A percentile compares a stretch with the other conserved stretches of the same genome.
These are phyloP conservation scores for Trichosanthes cucumerina DNA, from an alignment of 306 rosid genomes.

Conservation along the genomic window DNA sequence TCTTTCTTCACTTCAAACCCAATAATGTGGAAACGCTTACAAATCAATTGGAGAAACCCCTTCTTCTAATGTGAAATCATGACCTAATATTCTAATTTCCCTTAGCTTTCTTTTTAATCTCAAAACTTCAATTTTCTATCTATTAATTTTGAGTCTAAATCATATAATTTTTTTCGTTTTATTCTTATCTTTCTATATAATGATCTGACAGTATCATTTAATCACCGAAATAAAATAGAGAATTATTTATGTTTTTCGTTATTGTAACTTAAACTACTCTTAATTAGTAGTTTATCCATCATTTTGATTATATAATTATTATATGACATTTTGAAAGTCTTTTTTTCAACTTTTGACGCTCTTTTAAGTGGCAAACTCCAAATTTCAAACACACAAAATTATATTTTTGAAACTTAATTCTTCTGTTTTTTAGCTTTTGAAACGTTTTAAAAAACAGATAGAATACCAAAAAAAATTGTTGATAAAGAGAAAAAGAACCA, in stretches of 20 bases:
- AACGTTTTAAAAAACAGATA: background rate
- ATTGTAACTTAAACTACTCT: background rate
- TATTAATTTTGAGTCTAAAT: too few relatives aligned
- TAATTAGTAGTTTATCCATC: background rate
- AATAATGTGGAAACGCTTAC: background rate
- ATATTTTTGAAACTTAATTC: background rate
- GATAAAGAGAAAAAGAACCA: background rate
- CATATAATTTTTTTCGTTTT: too few relatives aligned
- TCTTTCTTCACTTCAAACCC: background rate
- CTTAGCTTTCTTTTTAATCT: too few relatives aligned
- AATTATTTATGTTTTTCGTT: background rate
- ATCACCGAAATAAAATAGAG: background rate
- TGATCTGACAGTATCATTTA: background rate
- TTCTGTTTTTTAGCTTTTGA: background rate
- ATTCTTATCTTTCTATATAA: background rate
- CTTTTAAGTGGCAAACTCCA: background rate
- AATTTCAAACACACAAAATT: background rate
- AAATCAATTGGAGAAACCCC: background rate
- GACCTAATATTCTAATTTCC: background rate
- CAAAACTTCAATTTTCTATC: background rate
- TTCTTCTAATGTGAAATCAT: background rate
- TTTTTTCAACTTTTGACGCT: background rate
- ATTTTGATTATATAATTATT: background rate
- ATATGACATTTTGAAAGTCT: background rate
- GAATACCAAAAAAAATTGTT: background rate